These are phyloP conservation scores for Bombardia bombarda DNA, from an alignment of 495 filamentous ascomycete genomes.

Conservation along the genomic window DNA sequence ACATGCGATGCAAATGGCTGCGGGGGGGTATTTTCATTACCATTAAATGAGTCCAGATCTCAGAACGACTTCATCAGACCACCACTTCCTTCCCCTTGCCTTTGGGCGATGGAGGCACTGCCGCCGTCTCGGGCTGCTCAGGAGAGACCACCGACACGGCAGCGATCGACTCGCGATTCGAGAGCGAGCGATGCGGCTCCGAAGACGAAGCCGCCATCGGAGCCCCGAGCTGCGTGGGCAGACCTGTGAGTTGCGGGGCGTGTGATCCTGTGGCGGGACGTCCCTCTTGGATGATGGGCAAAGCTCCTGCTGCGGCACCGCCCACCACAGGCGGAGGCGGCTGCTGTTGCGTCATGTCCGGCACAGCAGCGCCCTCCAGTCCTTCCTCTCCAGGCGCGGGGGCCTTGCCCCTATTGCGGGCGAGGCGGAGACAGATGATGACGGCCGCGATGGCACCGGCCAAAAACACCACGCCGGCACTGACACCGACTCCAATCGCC, in stretches of 20 bases:
- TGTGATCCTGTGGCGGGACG: neutral
- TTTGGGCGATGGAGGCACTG: neutral
- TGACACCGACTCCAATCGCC: constrained; percentile 14
- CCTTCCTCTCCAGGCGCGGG: neutral
- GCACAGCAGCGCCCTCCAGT: neutral
- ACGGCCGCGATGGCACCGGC: constrained; percentile 2
- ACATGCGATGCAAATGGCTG: too few species aligned
- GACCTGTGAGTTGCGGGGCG: constrained; percentile 1
- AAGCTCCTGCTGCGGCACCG: neutral
- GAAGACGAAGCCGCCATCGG: neutral
- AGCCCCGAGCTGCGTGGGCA: neutral
- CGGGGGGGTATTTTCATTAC: too few species aligned
- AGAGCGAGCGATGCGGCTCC: neutral
- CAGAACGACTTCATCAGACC: too few species aligned
- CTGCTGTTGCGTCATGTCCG: neutral
- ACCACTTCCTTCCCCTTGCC: neutral
- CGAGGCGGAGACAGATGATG: constrained; percentile 12
- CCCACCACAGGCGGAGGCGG: neutral
- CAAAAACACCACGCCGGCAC: constrained; percentile 8
- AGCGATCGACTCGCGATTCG: neutral
- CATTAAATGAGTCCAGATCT: too few species aligned
- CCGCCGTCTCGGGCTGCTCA: neutral
- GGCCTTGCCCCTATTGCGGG: constrained; percentile 1
- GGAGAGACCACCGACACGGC: neutral
- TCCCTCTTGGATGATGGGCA: neutral